phyloP scores from a whole-genome alignment of 805 yeast genomes.

The Spathaspora passalidarum region DNA sequence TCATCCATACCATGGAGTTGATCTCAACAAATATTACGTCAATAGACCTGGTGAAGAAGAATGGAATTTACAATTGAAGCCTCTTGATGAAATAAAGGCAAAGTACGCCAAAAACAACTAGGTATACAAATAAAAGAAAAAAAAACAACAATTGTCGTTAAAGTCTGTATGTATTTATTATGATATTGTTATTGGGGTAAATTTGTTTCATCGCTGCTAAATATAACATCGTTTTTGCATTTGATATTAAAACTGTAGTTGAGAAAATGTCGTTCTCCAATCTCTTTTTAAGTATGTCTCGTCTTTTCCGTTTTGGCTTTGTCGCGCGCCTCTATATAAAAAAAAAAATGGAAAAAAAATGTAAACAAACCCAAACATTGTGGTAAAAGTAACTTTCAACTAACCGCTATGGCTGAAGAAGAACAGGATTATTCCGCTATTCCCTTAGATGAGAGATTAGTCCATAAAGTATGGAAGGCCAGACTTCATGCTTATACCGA shows the following conservation, averaged over 20 bases:
- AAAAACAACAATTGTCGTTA: no score
- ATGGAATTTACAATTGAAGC: slow-evolving; percentile 54
- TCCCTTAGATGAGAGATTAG: slow-evolving; percentile 63
- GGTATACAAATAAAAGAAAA: no score
- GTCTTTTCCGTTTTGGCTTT: no score
- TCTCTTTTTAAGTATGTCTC: background rate
- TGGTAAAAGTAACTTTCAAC: background rate
- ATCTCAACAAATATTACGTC: slow-evolving; percentile 57
- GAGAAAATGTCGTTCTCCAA: background rate
- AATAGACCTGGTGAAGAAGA: slow-evolving; percentile 56
- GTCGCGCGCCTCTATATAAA: background rate
- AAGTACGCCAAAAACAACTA: slow-evolving; percentile 20
- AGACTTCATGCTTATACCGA: slow-evolving; percentile 79
- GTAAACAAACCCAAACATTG: background rate
- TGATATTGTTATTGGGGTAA: background rate
- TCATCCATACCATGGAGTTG: slow-evolving; percentile 82
- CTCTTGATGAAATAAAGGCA: slow-evolving; percentile 46
- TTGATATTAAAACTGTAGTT: background rate
- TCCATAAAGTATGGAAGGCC: slow-evolving; percentile 82
- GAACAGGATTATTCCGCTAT: slow-evolving; percentile 56
- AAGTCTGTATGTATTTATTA: background rate
- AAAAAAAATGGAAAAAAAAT: background rate
- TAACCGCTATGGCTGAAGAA: slow-evolving; percentile 34
- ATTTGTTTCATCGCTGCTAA: background rate
- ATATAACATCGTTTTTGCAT: background rate